Conservation (phyloP, 805 yeast species). For the Wickerhamiella musiphila region DNA sequence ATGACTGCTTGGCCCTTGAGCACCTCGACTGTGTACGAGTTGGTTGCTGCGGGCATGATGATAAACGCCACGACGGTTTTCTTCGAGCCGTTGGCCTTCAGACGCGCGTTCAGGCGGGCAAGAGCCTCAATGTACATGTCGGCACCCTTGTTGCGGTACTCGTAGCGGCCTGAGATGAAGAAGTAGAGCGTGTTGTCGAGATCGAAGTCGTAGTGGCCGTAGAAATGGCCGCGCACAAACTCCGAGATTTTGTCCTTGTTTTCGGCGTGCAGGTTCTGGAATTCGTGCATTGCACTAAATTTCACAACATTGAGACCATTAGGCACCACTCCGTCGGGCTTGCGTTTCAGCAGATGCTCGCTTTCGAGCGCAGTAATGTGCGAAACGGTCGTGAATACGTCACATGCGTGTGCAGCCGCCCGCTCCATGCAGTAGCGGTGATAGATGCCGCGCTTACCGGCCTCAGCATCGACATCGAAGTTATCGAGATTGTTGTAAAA, state of each 20-base stretch:
- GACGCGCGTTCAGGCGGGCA: conserved; percentile 77
- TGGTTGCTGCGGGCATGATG: conserved; percentile 93
- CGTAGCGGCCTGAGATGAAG: conserved; percentile 95
- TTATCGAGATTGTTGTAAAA: conserved; percentile 77
- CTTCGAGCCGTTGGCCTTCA: conserved; percentile 66
- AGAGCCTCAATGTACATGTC: conserved; percentile 86
- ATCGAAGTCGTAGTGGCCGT: conserved; percentile 90
- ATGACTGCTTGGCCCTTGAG: conserved; percentile 92
- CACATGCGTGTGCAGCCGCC: conserved; percentile 89
- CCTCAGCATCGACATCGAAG: conserved; percentile 94
- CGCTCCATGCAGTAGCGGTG: conserved; percentile 95
- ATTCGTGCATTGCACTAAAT: conserved; percentile 94
- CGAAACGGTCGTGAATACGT: conserved; percentile 93
- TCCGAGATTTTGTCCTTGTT: conserved; percentile 86
- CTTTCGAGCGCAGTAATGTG: conserved; percentile 94
- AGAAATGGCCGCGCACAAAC: conserved; percentile 90
- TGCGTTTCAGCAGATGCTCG: conserved; percentile 81
- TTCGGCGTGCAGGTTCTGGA: conserved; percentile 86
- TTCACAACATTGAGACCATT: conserved; percentile 91
- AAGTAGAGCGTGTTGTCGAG: conserved; percentile 85
- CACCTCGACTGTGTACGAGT: conserved; percentile 90
- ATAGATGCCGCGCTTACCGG: conserved; percentile 93
- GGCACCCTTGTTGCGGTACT: conserved; percentile 90
- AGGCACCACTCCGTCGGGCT: conserved; percentile 96
- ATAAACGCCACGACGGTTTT: conserved; percentile 93